Conservation (phyloP, 306 rosid species). For the barrel medic (Medicago truncatula) region DNA sequence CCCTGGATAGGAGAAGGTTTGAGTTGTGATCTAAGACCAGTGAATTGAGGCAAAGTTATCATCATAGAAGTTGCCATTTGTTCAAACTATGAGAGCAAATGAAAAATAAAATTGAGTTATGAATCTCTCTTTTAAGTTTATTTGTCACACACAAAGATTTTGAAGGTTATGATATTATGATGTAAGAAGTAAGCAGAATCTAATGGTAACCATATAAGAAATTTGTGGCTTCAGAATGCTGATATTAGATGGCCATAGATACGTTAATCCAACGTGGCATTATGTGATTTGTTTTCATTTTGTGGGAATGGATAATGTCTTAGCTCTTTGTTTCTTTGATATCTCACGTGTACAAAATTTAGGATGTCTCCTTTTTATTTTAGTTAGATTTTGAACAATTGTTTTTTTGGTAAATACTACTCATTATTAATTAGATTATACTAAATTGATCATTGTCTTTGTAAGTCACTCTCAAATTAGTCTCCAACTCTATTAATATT, state of each 20-base stretch:
- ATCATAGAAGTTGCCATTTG: constrained; percentile 77
- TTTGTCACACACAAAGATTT: background rate
- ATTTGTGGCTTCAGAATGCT: constrained; percentile 69
- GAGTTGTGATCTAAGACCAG: constrained; percentile 69
- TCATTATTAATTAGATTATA: too few species aligned
- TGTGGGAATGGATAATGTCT: constrained; percentile 65
- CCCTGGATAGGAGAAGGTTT: constrained; percentile 59
- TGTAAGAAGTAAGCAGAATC: constrained; percentile 35
- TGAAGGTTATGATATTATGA: constrained; percentile 33
- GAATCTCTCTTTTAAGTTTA: constrained; percentile 10
- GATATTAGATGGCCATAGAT: constrained; percentile 67
- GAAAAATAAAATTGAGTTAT: background rate
- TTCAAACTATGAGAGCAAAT: constrained; percentile 8
- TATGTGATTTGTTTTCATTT: constrained; percentile 53
- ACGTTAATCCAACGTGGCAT: constrained; percentile 68
- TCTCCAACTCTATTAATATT: too few species aligned
- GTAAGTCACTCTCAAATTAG: too few species aligned
- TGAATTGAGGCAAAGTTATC: constrained; percentile 81
- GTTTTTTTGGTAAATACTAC: background rate
- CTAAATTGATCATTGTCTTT: too few species aligned
- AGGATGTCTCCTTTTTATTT: background rate
- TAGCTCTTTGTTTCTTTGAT: constrained; percentile 15
- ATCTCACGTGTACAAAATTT: background rate
- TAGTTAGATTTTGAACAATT: background rate
- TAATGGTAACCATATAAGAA: constrained; percentile 57